Conservation (phyloP, 371 early-diverging fungal genomes). For the Mortierella sp. region DNA sequence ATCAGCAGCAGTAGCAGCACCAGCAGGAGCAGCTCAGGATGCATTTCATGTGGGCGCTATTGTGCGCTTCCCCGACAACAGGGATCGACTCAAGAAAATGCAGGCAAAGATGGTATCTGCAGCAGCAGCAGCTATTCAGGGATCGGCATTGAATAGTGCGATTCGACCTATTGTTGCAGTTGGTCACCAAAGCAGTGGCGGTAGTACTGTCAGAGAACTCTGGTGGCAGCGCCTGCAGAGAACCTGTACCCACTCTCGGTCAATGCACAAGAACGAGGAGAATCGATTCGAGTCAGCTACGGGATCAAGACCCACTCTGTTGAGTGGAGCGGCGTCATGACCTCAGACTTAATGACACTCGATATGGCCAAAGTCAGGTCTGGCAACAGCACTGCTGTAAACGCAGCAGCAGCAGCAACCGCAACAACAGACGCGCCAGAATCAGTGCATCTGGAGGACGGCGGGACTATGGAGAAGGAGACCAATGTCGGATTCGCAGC, state of each 20-base stretch:
- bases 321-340: slow-evolving; percentile 53
- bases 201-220: background rate
- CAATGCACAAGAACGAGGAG: slow-evolving; percentile 16
- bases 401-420: background rate
- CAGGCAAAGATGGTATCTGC: background rate
- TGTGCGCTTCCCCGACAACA: slow-evolving; percentile 3
- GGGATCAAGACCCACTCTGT: slow-evolving; percentile 55
- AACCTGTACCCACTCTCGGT: slow-evolving; percentile 44
- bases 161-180: background rate
- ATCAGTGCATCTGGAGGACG: background rate
- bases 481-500: slow-evolving; percentile 55
- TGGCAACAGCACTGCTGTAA: background rate
- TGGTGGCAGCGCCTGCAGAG: slow-evolving; percentile 38
- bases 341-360: slow-evolving; percentile 44
- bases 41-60: background rate
- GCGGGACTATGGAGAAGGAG: slow-evolving; percentile 43
- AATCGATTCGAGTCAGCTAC: slow-evolving; percentile 42
- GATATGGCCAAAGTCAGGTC: slow-evolving; percentile 43
- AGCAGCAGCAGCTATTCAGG: background rate
- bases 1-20: too few species aligned
- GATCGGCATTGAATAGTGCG: too few species aligned
- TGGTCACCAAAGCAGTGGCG: background rate
- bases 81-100: background rate
- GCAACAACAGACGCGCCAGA: background rate
- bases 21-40: background rate